Evolutionary conservation across 1,284 basidiomycete species (phyloP).

Genomic region (Pulchroboletus neoregius): DNA sequence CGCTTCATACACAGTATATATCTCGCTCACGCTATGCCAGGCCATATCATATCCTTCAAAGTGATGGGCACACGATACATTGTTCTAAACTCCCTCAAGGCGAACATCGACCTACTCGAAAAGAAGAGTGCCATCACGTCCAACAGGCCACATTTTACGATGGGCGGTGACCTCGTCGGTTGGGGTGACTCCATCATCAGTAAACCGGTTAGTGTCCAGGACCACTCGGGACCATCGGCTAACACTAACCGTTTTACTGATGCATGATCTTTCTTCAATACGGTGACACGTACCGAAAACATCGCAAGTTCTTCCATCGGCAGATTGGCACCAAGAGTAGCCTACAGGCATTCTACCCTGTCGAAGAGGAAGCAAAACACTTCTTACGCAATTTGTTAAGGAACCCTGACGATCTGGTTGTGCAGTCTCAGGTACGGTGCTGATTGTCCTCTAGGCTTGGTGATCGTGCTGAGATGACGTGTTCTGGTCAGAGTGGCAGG

Average conservation of each 20-base stretch:
- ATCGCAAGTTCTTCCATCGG: slow-evolving; percentile 19
- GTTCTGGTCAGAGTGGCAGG: not conserved
- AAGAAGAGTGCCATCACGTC: slow-evolving; percentile 22
- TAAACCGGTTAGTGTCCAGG: too few species aligned
- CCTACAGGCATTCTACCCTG: slow-evolving; percentile 7
- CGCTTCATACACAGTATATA: slow-evolving; percentile 29
- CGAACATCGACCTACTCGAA: slow-evolving; percentile 20
- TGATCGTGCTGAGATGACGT: too few species aligned
- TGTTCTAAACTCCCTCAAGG: slow-evolving; percentile 16
- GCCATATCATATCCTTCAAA: slow-evolving; percentile 15
- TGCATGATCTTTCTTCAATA: slow-evolving; percentile 24
- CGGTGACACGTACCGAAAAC: slow-evolving; percentile 17
- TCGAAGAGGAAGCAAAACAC: slow-evolving; percentile 13
- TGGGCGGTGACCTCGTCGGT: slow-evolving; percentile 28
- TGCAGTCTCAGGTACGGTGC: slow-evolving; percentile 9
- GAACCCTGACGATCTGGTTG: slow-evolving; percentile 3
- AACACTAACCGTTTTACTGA: too few species aligned
- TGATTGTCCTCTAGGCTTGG: not conserved
- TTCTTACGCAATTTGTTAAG: slow-evolving; percentile 21
- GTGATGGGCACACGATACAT: slow-evolving; percentile 14
- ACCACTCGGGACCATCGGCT: too few species aligned
- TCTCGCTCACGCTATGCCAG: slow-evolving; percentile 29
- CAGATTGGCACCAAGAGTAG: slow-evolving; percentile 21
- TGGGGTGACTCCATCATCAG: slow-evolving; percentile 21
- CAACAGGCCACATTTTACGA: slow-evolving; percentile 16